Base-by-base conservation (phyloP, 2,329 filamentous ascomycete genomes). In the Colletotrichum ledebouriae region DNA sequence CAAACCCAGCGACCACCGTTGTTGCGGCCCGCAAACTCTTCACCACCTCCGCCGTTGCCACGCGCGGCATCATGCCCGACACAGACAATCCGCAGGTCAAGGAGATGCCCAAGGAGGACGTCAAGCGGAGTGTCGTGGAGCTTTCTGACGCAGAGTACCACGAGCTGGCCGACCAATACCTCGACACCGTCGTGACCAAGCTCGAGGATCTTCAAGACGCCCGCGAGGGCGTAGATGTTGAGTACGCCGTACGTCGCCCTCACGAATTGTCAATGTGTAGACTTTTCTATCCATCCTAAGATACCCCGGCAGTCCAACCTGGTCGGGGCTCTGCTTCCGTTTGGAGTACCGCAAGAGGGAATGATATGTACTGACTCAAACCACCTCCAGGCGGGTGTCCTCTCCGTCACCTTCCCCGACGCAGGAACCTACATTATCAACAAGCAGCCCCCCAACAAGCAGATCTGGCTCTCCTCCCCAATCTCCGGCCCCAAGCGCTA, bases 381-480 rank as follows among this genome's bases (percentile, higher is more conserved):
- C 15, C 50, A 22, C 39, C 34, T 41, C 52, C 74, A 98, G 94
- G 88, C 93, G 61, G 95, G 96, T 63, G 94, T 98, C 63, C 86
- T 98, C 73, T 94, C 90, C 71, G 85, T 98, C 75, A 85, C 83
- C 6, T 88, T 93, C 73, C 88, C 89, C 1, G 83, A 85, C 12
- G 84, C 89, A 58, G 94, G 94, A 70, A 95, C 89, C 34, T 99
- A 97, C 77, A 93, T 99, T 69, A 87, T 99, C 82, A 99, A 99
- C 87, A 99, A 99, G 81, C 96, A 99, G 80, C 96, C 96, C 0
- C 94, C 95, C 20, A 98, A 98, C 85, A 96, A 94, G 84, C 96
- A 92, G 78, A 97, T 99, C 76, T 99, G 96, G 96, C 89, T 98
- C 52, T 96, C 93, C 42, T 97, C 94, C 49, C 96, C 96, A 4